Evolutionary conservation across 2,329 filamentous ascomycete genomes (phyloP), one percentile per base, ranked within the genome.

Genomic region (Aspergillus tamarii): DNA sequence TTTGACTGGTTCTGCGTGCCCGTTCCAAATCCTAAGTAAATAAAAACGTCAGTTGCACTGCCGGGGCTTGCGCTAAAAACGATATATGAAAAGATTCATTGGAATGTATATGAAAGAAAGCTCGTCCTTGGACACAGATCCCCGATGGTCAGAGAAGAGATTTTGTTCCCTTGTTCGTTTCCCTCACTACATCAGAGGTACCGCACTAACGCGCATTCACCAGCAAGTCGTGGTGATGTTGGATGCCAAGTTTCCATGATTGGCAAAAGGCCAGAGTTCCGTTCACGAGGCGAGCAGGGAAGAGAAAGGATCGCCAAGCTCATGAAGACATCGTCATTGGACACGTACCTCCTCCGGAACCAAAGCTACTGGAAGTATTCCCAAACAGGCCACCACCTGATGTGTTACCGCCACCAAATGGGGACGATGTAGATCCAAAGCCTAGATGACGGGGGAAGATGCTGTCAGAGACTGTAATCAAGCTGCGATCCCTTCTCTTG

Each of bases 331-430:
- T 61, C 59, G 59, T 66, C 66, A 62, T 69, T 68, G 66, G 67
- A 65, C 71, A 79, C 77, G 72, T 80, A 80, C 77, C 78, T 78
- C 76, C 75, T 67, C 77, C 74, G 70, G 77, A 76, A 67, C 78
- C 78, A 67, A 79, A 80, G 70, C 76, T 74, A 69, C 75, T 74
- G 64, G 73, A 72, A 62, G 73, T 73, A 65, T 73, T 77, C 64
- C 76, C 75, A 63, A 78, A 77, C 64, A 76, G 68, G 68, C 75
- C 70, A 63, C 76, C 73, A 52, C 76, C 71, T 63, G 70, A 67
- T 50, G 70, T 74, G 61, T 66, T 74, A 64, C 67, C 71, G 64
- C 73, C 69, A 68, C 77, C 78, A 71, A 80, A 80, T 32, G 76
- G 72, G 36, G 75, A 74, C 60, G 75, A 66, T 64, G 75, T 74